These are phyloP conservation scores for Fonsecaea pedrosoi DNA, from an alignment of 2,329 filamentous ascomycete species.

Conservation along the genomic window DNA sequence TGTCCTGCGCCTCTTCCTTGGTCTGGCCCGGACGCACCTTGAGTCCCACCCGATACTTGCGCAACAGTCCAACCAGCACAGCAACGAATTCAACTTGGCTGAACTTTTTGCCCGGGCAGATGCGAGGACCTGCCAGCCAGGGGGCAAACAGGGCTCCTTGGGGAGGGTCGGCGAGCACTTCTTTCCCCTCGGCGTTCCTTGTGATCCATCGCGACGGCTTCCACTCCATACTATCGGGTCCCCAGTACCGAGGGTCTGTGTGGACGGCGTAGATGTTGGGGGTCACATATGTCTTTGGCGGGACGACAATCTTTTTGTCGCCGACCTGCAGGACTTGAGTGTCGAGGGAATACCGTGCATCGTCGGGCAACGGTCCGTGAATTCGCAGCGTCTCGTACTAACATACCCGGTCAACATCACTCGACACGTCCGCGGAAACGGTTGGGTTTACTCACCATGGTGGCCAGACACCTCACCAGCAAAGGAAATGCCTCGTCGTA, in stretches of 20 bases:
- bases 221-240: constrained; percentile 40
- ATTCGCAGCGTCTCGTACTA: constrained; percentile 39
- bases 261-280: constrained; percentile 41
- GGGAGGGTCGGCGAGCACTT: not conserved
- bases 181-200: not conserved
- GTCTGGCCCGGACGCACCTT: no score
- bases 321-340: constrained; percentile 33
- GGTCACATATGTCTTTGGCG: constrained; percentile 33
- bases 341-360: constrained; percentile 19
- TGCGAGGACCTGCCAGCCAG: constrained; percentile 42
- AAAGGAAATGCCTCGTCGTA: constrained; percentile 23
- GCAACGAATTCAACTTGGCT: constrained; percentile 47
- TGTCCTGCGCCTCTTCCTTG: no score
- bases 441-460: constrained; percentile 10
- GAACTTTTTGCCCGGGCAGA: constrained; percentile 46
- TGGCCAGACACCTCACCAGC: constrained; percentile 21
- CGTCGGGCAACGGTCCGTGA: constrained; percentile 29
- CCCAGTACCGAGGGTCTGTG: constrained; percentile 41
- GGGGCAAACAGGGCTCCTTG: constrained; percentile 35
- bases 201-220: constrained; percentile 48
- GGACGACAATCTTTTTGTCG: constrained; percentile 30
- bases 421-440: no score
- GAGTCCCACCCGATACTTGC: constrained; percentile 33
- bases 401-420: no score
- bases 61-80: constrained; percentile 49